Conservation (phyloP, 2,329 filamentous ascomycete species). For the Fusarium praegraminearum region DNA sequence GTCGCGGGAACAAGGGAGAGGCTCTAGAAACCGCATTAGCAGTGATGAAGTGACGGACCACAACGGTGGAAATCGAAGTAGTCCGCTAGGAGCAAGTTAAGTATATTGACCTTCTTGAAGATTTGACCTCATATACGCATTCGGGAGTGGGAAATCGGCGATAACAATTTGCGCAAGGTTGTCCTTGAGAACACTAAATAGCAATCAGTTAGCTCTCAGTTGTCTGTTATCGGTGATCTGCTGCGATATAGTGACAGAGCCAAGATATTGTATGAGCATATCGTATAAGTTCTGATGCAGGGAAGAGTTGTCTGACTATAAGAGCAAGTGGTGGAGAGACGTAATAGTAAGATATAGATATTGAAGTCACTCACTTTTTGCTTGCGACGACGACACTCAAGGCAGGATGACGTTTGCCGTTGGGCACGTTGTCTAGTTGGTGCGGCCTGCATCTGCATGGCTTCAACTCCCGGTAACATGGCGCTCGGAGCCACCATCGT, state of each 20-base stretch:
- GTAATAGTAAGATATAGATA: not conserved
- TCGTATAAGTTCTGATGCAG: not conserved
- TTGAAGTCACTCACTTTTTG: slow-evolving; percentile 58
- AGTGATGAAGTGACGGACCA: not conserved
- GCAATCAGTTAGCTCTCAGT: slow-evolving; percentile 16
- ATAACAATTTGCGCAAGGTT: slow-evolving; percentile 66
- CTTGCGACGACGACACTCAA: slow-evolving; percentile 64
- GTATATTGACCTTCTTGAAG: slow-evolving; percentile 37
- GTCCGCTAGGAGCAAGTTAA: not conserved
- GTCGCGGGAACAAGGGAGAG: slow-evolving; percentile 8
- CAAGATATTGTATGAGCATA: not conserved
- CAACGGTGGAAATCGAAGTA: not conserved
- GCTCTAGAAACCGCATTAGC: slow-evolving; percentile 23
- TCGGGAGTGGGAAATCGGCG: slow-evolving; percentile 64
- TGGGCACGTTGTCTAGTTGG: slow-evolving; percentile 41
- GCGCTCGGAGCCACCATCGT: slow-evolving; percentile 3
- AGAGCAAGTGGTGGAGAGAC: not conserved
- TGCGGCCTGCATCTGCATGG: slow-evolving; percentile 38
- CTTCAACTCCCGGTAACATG: slow-evolving; percentile 36
- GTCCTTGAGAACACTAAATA: slow-evolving; percentile 65
- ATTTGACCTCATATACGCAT: slow-evolving; percentile 60
- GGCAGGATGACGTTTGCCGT: slow-evolving; percentile 58
- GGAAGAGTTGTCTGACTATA: not conserved
- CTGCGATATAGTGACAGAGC: not conserved
- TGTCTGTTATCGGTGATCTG: not conserved